Conservation (phyloP, 78 protist genomes). For the Tieghemostelium lacteum region DNA sequence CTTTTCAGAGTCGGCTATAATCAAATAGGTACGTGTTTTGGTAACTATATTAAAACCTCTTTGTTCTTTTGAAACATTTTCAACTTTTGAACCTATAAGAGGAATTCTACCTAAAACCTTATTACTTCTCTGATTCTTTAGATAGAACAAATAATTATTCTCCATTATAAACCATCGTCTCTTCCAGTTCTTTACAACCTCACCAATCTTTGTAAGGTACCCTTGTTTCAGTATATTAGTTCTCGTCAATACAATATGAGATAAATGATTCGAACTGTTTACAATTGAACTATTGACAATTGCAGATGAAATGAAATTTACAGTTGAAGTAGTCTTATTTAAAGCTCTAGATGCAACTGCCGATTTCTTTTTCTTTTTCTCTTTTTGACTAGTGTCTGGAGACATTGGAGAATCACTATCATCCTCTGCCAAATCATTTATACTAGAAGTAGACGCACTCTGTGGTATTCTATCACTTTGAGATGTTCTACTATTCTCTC, state of each 20-base stretch:
- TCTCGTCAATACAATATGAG: constrained; percentile 16
- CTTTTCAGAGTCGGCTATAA: constrained; percentile 31
- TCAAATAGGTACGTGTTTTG: constrained; percentile 29
- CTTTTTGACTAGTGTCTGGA: background rate
- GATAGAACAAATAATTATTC: constrained; percentile 50
- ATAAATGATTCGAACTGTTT: background rate
- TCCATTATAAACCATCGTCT: constrained; percentile 71
- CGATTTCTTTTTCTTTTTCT: background rate
- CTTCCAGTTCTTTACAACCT: constrained; percentile 66
- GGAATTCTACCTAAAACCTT: constrained; percentile 45
- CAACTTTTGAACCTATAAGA: constrained; percentile 48
- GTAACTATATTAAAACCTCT: constrained; percentile 29
- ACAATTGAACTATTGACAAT: background rate
- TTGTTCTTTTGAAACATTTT: background rate
- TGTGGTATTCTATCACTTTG: background rate
- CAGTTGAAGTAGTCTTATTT: background rate
- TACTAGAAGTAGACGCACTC: too few species aligned
- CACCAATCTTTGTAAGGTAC: constrained; percentile 69
- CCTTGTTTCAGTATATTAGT: constrained; percentile 40
- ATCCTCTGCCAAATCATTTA: background rate
- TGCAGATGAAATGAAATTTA: background rate
- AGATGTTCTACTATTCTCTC: background rate
- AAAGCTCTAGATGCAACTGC: background rate
- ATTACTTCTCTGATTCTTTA: background rate
- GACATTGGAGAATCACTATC: background rate